These are phyloP conservation scores for Ceriops zippeliana DNA, from an alignment of 345 rosid species.

Conservation along the genomic window DNA sequence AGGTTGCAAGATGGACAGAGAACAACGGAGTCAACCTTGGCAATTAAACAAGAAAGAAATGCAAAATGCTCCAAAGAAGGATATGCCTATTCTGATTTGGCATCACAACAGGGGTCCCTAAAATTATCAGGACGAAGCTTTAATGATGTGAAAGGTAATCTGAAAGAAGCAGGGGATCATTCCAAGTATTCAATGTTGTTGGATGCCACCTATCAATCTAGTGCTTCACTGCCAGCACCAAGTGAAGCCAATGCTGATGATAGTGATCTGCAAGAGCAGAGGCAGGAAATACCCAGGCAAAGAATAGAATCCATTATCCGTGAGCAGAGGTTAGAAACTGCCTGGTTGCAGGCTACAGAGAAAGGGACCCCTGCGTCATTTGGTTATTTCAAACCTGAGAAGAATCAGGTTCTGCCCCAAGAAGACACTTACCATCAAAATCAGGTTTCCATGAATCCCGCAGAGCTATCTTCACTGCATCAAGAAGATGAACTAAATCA, in stretches of 20 bases:
- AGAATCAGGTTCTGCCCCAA: conserved; percentile 86
- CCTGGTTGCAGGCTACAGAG: conserved; percentile 92
- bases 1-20: conserved; percentile 25
- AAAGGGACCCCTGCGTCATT: conserved; percentile 73
- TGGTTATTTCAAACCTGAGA: conserved; percentile 65
- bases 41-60: conserved; percentile 38
- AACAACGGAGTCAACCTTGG: conserved; percentile 29
- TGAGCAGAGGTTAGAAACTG: conserved; percentile 91
- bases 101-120: conserved; percentile 32
- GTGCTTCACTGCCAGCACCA: conserved; percentile 31
- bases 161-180: conserved; percentile 30
- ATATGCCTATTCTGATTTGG: conserved; percentile 31
- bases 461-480: conserved; percentile 50
- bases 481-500: conserved; percentile 68
- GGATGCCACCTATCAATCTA: conserved; percentile 26
- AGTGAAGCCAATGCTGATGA: conserved; percentile 35
- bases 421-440: conserved; percentile 52
- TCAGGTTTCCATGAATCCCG: conserved; percentile 42
- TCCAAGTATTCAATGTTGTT: conserved; percentile 25
- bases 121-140: conserved; percentile 41
- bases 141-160: conserved; percentile 35
- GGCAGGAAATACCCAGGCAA: conserved; percentile 66
- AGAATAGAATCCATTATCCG: conserved; percentile 91
- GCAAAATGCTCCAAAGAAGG: conserved; percentile 17
- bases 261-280: conserved; percentile 39